These are phyloP conservation scores for Kregervanrija delftensis DNA, from an alignment of 805 yeast species.

Conservation along the genomic window DNA sequence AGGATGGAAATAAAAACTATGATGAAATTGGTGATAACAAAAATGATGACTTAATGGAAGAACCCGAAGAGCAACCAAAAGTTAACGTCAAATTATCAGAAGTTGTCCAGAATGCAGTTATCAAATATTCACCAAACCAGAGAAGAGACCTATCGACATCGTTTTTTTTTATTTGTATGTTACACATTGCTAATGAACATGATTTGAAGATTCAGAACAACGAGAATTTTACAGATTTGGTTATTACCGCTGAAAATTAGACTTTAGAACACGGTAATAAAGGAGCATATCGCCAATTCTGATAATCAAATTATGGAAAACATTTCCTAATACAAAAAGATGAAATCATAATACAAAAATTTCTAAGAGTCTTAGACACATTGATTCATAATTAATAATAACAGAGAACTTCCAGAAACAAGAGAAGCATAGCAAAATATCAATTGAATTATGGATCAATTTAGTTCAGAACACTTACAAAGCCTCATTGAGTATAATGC, in stretches of 20 bases:
- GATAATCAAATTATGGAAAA: too few relatives aligned
- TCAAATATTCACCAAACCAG: constrained; percentile 50
- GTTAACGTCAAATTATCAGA: constrained; percentile 14
- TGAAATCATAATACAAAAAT: too few relatives aligned
- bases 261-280: too few relatives aligned
- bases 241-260: constrained; percentile 9
- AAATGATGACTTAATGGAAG: neutral
- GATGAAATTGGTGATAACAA: neutral
- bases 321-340: too few relatives aligned
- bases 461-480: too few relatives aligned
- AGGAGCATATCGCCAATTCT: too few relatives aligned
- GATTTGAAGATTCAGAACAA: constrained; percentile 53
- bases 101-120: constrained; percentile 20
- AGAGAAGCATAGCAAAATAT: too few relatives aligned
- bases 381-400: too few relatives aligned
- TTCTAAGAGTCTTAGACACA: too few relatives aligned
- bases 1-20: neutral
- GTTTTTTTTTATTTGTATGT: constrained; percentile 73
- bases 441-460: too few relatives aligned
- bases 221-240: constrained; percentile 22
- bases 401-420: too few relatives aligned
- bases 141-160: constrained; percentile 72
- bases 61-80: constrained; percentile 1
- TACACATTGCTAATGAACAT: constrained; percentile 84
- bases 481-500: too few relatives aligned